phyloP scores from a whole-genome alignment of 75 land plant genomes.

The Adiantum capillusveneris region DNA sequence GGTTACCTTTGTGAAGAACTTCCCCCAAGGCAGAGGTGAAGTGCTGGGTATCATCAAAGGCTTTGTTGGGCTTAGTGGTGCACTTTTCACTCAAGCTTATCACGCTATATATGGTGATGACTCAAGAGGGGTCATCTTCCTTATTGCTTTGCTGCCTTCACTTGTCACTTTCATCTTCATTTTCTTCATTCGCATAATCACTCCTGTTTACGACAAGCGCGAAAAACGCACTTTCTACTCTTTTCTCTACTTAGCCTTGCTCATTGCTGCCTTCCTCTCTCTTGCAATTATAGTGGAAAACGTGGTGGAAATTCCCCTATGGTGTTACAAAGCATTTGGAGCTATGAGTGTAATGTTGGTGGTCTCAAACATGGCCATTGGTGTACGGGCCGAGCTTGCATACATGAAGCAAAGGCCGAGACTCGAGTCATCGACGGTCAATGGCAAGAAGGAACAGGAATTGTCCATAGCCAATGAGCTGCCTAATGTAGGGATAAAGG shows the following conservation, averaged over 20 bases:
- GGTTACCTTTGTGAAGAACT: constrained; percentile 50
- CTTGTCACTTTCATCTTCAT: constrained; percentile 34
- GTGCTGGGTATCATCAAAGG: constrained; percentile 73
- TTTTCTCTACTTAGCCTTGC: constrained; percentile 29
- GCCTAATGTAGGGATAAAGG: not conserved
- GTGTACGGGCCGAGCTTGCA: constrained; percentile 27
- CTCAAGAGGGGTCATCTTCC: constrained; percentile 30
- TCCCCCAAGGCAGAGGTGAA: too few relatives aligned
- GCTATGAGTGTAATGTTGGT: constrained; percentile 24
- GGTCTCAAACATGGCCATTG: constrained; percentile 23
- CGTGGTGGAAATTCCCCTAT: not conserved
- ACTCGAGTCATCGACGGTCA: constrained; percentile 10
- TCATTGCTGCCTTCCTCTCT: constrained; percentile 34
- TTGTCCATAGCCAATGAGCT: not conserved
- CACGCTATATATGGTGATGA: constrained; percentile 43
- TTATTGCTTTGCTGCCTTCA: constrained; percentile 44
- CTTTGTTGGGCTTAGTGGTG: constrained; percentile 66
- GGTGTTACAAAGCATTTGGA: constrained; percentile 16
- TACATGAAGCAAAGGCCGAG: constrained; percentile 7
- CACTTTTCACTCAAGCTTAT: constrained; percentile 65
- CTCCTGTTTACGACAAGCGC: not conserved
- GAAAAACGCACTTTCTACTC: constrained; percentile 30
- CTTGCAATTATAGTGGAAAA: constrained; percentile 26
- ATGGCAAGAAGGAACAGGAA: not conserved
- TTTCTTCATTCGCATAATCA: constrained; percentile 21